Percentiles rank a stretch among this genome's conserved stretches.
Conservation (phyloP, 306 rosid genomes). For the Dalbergia oliveri region DNA sequence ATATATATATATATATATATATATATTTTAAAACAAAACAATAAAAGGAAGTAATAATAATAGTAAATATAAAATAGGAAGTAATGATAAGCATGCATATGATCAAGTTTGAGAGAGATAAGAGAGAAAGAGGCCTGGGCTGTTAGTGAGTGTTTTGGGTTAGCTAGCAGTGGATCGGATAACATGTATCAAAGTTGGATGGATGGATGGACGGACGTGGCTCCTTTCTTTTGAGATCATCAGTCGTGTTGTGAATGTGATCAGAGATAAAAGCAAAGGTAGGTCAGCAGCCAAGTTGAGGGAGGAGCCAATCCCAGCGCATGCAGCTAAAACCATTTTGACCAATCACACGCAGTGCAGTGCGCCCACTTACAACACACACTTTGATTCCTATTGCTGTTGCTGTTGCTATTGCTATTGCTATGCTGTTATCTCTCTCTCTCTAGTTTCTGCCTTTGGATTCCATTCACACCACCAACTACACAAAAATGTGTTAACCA, state of each 20-base stretch:
- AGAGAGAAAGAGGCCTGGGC: conserved; percentile 49
- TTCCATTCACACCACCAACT: conserved; percentile 56
- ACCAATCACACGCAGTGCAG: conserved; percentile 58
- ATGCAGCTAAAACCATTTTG: conserved; percentile 40
- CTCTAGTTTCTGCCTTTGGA: conserved; percentile 32
- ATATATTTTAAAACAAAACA: neutral
- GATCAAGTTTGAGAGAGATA: conserved; percentile 2
- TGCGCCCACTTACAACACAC: conserved; percentile 34
- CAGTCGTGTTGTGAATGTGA: neutral
- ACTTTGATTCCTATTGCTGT: neutral
- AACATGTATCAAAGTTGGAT: conserved; percentile 48
- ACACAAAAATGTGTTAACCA: too few species aligned
- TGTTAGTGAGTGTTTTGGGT: conserved; percentile 23
- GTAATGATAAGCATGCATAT: neutral
- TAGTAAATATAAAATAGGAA: neutral
- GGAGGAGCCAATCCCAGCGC: neutral
- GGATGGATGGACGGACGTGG: conserved; percentile 23
- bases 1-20: too few species aligned
- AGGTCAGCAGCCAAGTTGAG: conserved; percentile 56
- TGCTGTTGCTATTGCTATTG: neutral
- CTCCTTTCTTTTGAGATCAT: neutral
- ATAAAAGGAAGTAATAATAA: neutral
- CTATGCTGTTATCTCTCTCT: too few species aligned
- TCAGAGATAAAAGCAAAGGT: conserved; percentile 52
- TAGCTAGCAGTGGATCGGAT: conserved; percentile 53